These are phyloP conservation scores for Zygosaccharomyces gambellarensis DNA, from an alignment of 805 yeast genomes.

Conservation along the genomic window DNA sequence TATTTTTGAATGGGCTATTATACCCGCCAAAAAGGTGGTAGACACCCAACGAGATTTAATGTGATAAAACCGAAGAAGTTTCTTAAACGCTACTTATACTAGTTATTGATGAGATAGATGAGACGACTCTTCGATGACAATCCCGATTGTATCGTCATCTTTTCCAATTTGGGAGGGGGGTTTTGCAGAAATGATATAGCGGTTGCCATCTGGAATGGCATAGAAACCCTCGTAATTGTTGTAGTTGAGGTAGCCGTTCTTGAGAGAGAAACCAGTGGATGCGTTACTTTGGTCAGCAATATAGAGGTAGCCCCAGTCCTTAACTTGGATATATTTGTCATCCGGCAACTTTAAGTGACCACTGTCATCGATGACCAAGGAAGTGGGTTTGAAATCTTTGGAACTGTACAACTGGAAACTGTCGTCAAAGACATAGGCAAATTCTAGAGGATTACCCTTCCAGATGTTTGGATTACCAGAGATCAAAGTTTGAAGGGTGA, in stretches of 20 bases:
- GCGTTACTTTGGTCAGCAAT: constrained; percentile 25
- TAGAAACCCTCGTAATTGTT: constrained; percentile 34
- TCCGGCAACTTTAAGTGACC: constrained; percentile 32
- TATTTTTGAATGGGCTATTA: too few species aligned
- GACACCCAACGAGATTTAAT: too few species aligned
- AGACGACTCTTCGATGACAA: constrained; percentile 13
- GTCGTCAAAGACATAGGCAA: not conserved
- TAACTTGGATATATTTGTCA: constrained; percentile 30
- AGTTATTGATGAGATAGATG: not conserved
- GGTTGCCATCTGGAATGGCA: constrained; percentile 35
- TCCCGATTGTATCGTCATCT: constrained; percentile 19
- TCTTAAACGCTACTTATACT: not conserved
- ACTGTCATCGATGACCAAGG: not conserved
- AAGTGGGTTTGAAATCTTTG: not conserved
- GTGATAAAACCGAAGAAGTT: too few species aligned
- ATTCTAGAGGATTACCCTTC: not conserved
- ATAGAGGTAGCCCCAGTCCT: constrained; percentile 20
- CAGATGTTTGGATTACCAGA: not conserved
- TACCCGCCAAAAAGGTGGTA: too few species aligned
- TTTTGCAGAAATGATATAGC: constrained; percentile 23
- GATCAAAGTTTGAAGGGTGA: not conserved
- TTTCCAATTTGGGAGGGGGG: constrained; percentile 6
- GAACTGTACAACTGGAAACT: not conserved
- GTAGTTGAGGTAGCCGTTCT: constrained; percentile 36
- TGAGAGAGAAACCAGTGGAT: constrained; percentile 38